Base-by-base conservation (phyloP, 208 protist genomes). In the Acanthamoeba triangularis region DNA sequence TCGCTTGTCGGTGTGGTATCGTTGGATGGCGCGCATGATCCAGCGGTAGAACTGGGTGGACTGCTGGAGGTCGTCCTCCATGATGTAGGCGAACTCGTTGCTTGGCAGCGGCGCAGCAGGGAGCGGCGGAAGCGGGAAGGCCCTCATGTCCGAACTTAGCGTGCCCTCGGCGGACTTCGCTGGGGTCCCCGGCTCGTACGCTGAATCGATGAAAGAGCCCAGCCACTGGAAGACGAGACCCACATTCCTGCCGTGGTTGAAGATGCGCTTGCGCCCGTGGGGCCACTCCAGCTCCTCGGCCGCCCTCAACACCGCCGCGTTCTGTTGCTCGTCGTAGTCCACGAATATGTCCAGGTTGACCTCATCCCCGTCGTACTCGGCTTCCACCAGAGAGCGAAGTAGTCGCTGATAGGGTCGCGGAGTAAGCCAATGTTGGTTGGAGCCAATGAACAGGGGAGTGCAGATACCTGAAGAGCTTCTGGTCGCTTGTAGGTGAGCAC, bases 41-140 rank as follows among this genome's bases (percentile, higher is more conserved):
- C 88, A 93, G 6, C 88, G 88, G 37, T 93, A 93, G 47, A 30
- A 93, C 18, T 47, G 76, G 47, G 35, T 6, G 13, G 88, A 93
- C 88, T 82, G 65, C 49, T 93, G 61, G 16, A 93, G 61, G 47
- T 93, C 88, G 61, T 93, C 88, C 35, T 93, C 88, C 88, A 93
- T 93, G 61, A 93, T 93, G 69, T 82, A 93, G 16, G 88, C 88
- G 28, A 82, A 78, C 69, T 76, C 59, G 37, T 78, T 74, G 25
- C 14, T 8, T 1, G 61, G 88, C 88, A 80, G 47, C 2, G 88
- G 88, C 28, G 13, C 0, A 7, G 25, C 23, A 10, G 80, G 80
- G 5, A 88, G 80, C 0, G 80, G 49, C 25, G 80, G 80, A 20
- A 88, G 52, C 10, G 52, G 47, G 30, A 41, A 41, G 13, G 47